Evolutionary conservation across 1,284 basidiomycete species (phyloP).

Genomic region (Cutaneotrichosporon spelunceum): DNA sequence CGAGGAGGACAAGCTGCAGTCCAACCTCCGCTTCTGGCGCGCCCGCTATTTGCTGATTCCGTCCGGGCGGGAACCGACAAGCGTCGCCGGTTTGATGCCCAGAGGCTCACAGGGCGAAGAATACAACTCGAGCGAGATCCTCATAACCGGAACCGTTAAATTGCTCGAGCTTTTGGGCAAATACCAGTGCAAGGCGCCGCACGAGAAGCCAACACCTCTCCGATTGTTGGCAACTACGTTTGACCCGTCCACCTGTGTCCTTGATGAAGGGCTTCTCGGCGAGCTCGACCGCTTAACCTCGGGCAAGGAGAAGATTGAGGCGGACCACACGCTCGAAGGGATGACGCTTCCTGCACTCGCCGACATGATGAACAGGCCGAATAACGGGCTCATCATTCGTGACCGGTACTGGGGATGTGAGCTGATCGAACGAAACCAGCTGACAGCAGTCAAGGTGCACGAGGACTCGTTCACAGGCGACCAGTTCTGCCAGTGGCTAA

Average conservation of each 20-base stretch:
- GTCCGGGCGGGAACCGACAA: constrained; percentile 62
- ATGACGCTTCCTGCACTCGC: constrained; percentile 42
- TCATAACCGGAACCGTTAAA: constrained; percentile 84
- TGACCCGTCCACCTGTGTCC: constrained; percentile 69
- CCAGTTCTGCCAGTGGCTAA: constrained; percentile 81
- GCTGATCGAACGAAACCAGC: constrained; percentile 5
- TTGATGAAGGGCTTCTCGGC: constrained; percentile 70
- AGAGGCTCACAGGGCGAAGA: constrained; percentile 68
- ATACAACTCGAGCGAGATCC: constrained; percentile 79
- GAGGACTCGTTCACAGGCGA: constrained; percentile 76
- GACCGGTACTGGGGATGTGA: constrained; percentile 49
- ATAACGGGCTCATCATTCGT: constrained; percentile 46
- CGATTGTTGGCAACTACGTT: constrained; percentile 76
- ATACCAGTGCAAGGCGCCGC: constrained; percentile 68
- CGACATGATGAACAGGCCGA: constrained; percentile 47
- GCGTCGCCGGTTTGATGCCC: constrained; percentile 45
- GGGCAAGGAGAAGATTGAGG: constrained; percentile 36
- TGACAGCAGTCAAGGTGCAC: constrained; percentile 24
- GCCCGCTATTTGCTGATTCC: constrained; percentile 94
- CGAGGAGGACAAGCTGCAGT: constrained; percentile 74
- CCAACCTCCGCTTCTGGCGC: constrained; percentile 84
- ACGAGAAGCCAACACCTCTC: constrained; percentile 59
- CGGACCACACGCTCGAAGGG: constrained; percentile 37
- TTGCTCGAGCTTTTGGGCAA: constrained; percentile 82
- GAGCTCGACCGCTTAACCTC: constrained; percentile 67